Evolutionary conservation across 2,329 filamentous ascomycete genomes (phyloP), one percentile per base, ranked within the genome.

Genomic region (Sarocladiaceae sp.): DNA sequence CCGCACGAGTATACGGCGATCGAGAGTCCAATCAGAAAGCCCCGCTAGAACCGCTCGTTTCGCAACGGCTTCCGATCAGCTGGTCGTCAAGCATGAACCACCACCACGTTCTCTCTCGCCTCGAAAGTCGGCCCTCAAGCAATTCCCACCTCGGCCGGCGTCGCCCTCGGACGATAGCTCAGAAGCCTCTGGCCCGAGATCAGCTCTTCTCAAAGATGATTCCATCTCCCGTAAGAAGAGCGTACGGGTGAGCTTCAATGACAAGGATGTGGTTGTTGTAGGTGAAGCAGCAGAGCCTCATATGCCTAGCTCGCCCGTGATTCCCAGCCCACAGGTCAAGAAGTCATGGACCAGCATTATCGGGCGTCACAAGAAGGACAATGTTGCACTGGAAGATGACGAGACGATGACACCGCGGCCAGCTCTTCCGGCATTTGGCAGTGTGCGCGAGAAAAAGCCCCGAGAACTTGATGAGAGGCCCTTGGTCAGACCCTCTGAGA

Each of bases 211-310:
- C 4, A 67, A 72, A 2, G 73, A 76, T 10, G 20, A 54, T 2
- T 40, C 54, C 2, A 24, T 60, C 1, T 54, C 63, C 15, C 70
- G 77, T 47, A 88, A 80, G 63, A 88, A 83, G 61, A 76, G 72
- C 31, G 76, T 77, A 1, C 73, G 85, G 19, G 85, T 90, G 37
- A 95, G 88, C 64, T 96, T 89, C 57, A 83, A 88, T 50, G 83
- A 88, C 41, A 73, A 75, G 26, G 70, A 64, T n/a, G 75, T 72
- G 7, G 64, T 75, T 9, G 64, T 79, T 2, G 69, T 78, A 18
- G 74, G 72, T 6, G 70, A 78, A 43, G 62, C 70, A 9, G 62
- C 63, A 6, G 55, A 60, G 9, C 51, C 59, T 3, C 54, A 60
- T 34, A 51, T 59, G 1, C 40, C 40, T 6, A 68, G 70, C 6